Evolutionary conservation across 192 early-diverging fungal genomes (phyloP).

Genomic region (Coemansia sp.): DNA sequence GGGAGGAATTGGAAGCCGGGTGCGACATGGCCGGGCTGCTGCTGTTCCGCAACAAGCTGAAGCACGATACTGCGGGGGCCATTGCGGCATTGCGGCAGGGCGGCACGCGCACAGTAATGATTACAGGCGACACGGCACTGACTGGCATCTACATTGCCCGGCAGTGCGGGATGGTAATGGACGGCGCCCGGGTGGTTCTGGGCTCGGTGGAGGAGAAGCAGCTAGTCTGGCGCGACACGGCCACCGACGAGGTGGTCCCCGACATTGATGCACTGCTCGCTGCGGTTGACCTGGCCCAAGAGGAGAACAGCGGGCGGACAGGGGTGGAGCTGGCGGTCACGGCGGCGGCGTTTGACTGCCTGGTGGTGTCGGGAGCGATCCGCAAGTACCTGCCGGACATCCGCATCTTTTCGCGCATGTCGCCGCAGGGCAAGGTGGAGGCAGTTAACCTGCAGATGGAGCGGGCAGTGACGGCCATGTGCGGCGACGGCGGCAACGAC

Average conservation of each 20-base stretch:
- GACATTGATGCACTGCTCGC: conserved; percentile 24
- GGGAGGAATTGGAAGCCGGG: conserved; percentile 58
- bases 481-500: conserved; percentile 85
- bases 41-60: conserved; percentile 72
- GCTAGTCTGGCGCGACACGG: conserved; percentile 58
- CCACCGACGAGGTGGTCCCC: conserved; percentile 43
- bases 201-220: conserved; percentile 47
- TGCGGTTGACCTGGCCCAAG: no score
- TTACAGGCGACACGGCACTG: conserved; percentile 74
- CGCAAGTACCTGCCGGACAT: conserved; percentile 58
- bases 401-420: conserved; percentile 75
- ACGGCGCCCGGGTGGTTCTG: conserved; percentile 49
- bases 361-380: conserved; percentile 40
- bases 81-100: conserved; percentile 62
- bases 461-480: conserved; percentile 74
- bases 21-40: conserved; percentile 56
- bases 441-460: conserved; percentile 75
- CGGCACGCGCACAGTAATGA: conserved; percentile 69
- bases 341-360: conserved; percentile 57
- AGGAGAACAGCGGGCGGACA: not conserved
- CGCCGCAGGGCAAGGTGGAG: conserved; percentile 68
- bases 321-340: conserved; percentile 67
- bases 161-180: conserved; percentile 58
- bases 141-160: conserved; percentile 70
- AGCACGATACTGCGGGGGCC: conserved; percentile 61